phyloP scores from a whole-genome alignment of 148 eudicot species.

The Chenopodium suecicum region DNA sequence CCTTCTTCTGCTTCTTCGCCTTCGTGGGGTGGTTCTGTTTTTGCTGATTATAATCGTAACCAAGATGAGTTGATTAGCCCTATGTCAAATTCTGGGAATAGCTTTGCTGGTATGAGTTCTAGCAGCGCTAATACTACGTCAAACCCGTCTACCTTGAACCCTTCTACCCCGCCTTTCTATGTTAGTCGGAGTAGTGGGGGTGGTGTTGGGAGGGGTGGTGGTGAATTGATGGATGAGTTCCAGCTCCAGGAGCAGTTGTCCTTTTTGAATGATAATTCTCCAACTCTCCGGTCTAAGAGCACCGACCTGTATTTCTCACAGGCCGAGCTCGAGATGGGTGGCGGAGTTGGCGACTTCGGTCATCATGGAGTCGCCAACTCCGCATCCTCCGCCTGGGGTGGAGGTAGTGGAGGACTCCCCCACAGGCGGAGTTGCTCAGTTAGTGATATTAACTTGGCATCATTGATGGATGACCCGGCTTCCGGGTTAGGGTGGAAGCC shows the following conservation, averaged over 20 bases:
- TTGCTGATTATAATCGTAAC: constrained; percentile 34
- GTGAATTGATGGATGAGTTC: constrained; percentile 56
- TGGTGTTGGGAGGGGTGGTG: constrained; percentile 9
- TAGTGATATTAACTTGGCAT: constrained; percentile 51
- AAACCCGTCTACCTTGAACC: constrained; percentile 53
- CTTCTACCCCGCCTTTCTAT: constrained; percentile 59
- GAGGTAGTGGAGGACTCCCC: neutral
- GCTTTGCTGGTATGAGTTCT: neutral
- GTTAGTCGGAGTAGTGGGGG: neutral
- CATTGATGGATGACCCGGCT: constrained; percentile 42
- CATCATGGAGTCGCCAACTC: constrained; percentile 15
- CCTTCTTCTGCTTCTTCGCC: constrained; percentile 42
- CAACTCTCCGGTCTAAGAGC: constrained; percentile 26
- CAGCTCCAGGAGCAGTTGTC: constrained; percentile 77
- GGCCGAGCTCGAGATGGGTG: constrained; percentile 30
- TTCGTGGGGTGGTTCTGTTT: constrained; percentile 38
- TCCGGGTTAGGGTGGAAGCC: constrained; percentile 76
- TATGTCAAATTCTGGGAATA: constrained; percentile 11
- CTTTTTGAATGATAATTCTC: constrained; percentile 45
- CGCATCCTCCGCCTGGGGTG: constrained; percentile 17
- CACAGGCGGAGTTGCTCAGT: constrained; percentile 83
- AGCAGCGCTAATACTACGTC: constrained; percentile 8
- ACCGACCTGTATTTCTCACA: constrained; percentile 37
- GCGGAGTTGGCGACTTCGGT: constrained; percentile 27
- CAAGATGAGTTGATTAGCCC: constrained; percentile 42